Evolutionary conservation across 257 asterid species (phyloP), one percentile per base, ranked within the genome.

Genomic region (Rhazya stricta): DNA sequence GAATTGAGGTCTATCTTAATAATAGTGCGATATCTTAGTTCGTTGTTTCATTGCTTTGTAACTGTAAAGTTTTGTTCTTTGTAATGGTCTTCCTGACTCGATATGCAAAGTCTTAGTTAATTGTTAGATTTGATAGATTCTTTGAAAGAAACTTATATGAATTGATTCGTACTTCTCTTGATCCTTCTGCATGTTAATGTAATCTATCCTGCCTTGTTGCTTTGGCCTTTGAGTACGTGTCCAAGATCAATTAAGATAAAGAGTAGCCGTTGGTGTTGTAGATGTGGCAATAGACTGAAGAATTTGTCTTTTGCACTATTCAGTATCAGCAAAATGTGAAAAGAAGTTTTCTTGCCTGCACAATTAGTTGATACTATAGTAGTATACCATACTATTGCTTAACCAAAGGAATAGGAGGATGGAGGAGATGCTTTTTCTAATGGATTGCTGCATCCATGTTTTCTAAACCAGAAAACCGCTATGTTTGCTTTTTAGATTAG

Each of bases 111-210:
- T 9, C 18, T 42, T 68, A 51, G 46, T 29, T 25, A 76, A 30
- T 27, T 6, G 43, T 34, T 74, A 32, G 30, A 48, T 69, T 76
- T 58, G 43, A 51, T 36, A 27, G 23, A 21, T 62, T 27, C 9
- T 32, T 30, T 48, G 50, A 50, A 63, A 18, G 18, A 41, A 37
- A 7, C 7, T 6, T 16, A 4, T 21, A 65, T 2, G 51, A 34
- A 11, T 36, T 75, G 11, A 21, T 46, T n/a, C 27, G 12, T 65
- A 42, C 39, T 61, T 15, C 50, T 41, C 58, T 76, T 76, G 60
- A 41, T 39, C 25, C 54, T 71, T 18, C 36, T 68, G 74, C 62
- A 76, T 43, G 69, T 69, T 57, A 29, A 15, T 39, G 18, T 37
- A 51, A 30, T 41, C 56, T 46, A 29, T 36, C 2, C 10, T 36